Percentiles rank a stretch among this genome's conserved stretches.
Evolutionary conservation across 306 rosid genomes (phyloP).

Genomic region (Macrotyloma uniflorum): DNA sequence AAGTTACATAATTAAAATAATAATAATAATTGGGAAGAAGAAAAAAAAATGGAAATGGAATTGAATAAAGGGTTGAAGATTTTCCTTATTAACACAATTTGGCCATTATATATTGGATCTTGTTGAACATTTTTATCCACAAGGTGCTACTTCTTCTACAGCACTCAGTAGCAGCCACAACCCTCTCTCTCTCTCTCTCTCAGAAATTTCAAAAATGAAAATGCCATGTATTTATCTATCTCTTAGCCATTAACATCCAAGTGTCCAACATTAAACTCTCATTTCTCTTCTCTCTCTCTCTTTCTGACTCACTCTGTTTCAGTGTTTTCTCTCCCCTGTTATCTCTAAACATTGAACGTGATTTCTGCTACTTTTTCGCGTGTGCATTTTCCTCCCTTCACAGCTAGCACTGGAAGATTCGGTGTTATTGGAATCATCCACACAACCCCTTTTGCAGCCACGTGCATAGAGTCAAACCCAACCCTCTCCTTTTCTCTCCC

Average conservation of each 20-base stretch:
- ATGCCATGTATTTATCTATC: background rate
- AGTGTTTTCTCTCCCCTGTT: slow-evolving; percentile 1
- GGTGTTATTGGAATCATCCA: background rate
- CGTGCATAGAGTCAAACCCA: background rate
- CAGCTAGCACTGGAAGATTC: background rate
- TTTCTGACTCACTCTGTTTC: background rate
- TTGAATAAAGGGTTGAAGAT: background rate
- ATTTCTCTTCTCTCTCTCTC: background rate
- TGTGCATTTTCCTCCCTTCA: slow-evolving; percentile 13
- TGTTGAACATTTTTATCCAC: background rate
- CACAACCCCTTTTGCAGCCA: slow-evolving; percentile 12
- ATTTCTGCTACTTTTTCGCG: slow-evolving; percentile 25
- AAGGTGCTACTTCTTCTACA: background rate
- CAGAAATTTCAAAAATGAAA: slow-evolving; percentile 19
- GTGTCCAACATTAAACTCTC: slow-evolving; percentile 28
- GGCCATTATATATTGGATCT: slow-evolving; percentile 5
- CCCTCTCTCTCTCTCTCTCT: no score
- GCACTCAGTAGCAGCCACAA: background rate
- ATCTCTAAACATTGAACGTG: slow-evolving; percentile 30
- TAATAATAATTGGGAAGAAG: background rate
- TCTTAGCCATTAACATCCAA: slow-evolving; percentile 11
- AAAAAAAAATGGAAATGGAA: background rate
- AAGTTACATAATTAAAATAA: background rate
- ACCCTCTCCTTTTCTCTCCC: background rate
- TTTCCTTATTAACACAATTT: background rate